Conservation (phyloP, 179 eudicot genomes). For the Heliamphora pulchella region DNA sequence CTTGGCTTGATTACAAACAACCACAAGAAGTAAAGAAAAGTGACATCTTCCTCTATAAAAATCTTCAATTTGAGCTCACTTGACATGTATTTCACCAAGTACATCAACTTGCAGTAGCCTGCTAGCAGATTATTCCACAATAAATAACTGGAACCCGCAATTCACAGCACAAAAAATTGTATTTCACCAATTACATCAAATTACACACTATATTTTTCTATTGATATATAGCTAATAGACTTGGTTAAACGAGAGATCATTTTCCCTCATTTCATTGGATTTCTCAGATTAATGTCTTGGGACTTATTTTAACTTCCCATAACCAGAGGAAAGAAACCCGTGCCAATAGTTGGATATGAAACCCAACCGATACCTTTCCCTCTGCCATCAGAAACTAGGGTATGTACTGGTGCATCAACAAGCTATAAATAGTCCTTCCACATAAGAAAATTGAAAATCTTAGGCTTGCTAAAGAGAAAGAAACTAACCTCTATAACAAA, state of each 20-base stretch:
- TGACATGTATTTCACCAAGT: not conserved
- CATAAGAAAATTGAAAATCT: too few species aligned
- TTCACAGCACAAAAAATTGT: not conserved
- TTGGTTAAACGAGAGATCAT: not conserved
- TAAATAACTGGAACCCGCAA: not conserved
- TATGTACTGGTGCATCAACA: too few species aligned
- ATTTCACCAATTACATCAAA: not conserved
- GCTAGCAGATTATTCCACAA: not conserved
- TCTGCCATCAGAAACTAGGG: not conserved
- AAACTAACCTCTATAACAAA: too few species aligned
- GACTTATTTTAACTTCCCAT: too few species aligned
- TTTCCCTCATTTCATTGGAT: conserved; percentile 1
- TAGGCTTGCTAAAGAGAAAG: too few species aligned
- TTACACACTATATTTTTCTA: not conserved
- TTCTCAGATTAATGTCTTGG: not conserved
- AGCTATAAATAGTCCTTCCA: not conserved
- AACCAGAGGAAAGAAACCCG: too few species aligned
- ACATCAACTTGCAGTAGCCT: not conserved
- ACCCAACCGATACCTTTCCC: not conserved
- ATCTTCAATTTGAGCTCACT: not conserved
- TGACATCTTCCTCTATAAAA: conserved; percentile 1
- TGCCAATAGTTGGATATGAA: not conserved
- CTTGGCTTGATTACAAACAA: not conserved
- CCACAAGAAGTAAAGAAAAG: not conserved
- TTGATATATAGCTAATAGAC: not conserved